A percentile compares a stretch with the other conserved stretches of the same genome.
Conservation (phyloP, 1,139 yeast species). For the Sugiyamaella castrensis region DNA sequence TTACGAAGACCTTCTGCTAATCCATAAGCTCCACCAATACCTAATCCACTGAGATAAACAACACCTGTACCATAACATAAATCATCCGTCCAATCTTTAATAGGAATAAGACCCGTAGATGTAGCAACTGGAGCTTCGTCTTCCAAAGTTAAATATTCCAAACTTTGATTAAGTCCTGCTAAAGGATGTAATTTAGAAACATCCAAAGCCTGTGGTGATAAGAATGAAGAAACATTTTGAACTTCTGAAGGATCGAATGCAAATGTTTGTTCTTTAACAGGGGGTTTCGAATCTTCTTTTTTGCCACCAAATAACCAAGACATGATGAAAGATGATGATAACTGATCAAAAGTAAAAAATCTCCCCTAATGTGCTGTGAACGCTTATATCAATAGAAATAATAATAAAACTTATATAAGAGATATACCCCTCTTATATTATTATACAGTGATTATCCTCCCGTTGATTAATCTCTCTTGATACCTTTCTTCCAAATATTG, state of each 20-base stretch:
- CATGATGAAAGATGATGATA: conserved; percentile 38
- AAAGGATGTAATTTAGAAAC: conserved; percentile 81
- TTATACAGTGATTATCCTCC: too few species aligned
- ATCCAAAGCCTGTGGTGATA: conserved; percentile 65
- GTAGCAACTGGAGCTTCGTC: conserved; percentile 64
- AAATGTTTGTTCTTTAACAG: conserved; percentile 32
- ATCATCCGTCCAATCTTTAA: conserved; percentile 96
- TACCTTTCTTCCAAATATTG: too few species aligned
- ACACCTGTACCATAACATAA: conserved; percentile 98
- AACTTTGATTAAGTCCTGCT: conserved; percentile 73
- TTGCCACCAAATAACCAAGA: conserved; percentile 65
- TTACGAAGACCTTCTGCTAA: conserved; percentile 77
- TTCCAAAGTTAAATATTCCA: conserved; percentile 87
- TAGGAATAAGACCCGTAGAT: conserved; percentile 77
- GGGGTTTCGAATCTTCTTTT: conserved; percentile 33
- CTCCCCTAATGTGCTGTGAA: too few species aligned
- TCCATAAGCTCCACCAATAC: conserved; percentile 86
- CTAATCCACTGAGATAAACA: conserved; percentile 76
- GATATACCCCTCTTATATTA: too few species aligned
- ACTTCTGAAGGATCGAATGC: conserved; percentile 65
- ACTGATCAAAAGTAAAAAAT: too few species aligned
- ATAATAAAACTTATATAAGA: too few species aligned
- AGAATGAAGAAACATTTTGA: conserved; percentile 59
- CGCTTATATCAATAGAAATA: too few species aligned
- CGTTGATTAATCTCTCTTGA: too few species aligned